Percentiles rank a stretch among this genome's conserved stretches.
phyloP scores from a whole-genome alignment of 1,284 basidiomycete species.

The Meira nashicola region DNA sequence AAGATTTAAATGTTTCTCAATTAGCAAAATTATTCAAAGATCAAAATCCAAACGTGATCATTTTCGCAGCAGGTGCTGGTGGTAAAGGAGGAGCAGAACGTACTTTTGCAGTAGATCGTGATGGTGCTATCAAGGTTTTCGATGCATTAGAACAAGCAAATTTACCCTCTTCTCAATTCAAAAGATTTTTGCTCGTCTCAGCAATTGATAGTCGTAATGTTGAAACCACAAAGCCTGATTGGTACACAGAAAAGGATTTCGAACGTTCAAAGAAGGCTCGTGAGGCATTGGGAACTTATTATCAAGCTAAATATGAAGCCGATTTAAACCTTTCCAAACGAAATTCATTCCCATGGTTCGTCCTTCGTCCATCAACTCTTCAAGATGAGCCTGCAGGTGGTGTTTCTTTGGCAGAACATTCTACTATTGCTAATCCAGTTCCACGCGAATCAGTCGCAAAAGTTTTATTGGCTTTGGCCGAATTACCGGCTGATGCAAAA shows the following conservation, averaged over 20 bases:
- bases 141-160: conserved; percentile 62
- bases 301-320: conserved; percentile 58
- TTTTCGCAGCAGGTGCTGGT: conserved; percentile 68
- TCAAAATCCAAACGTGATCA: conserved; percentile 59
- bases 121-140: conserved; percentile 64
- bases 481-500: conserved; percentile 56
- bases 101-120: conserved; percentile 66
- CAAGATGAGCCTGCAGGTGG: conserved; percentile 55
- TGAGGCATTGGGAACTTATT: conserved; percentile 37
- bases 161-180: conserved; percentile 54
- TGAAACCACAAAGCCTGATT: conserved; percentile 51
- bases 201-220: conserved; percentile 64
- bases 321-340: conserved; percentile 65
- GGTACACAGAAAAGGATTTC: conserved; percentile 24
- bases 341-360: conserved; percentile 65
- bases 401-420: conserved; percentile 27
- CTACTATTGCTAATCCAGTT: conserved; percentile 21
- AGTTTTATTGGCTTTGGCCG: conserved; percentile 59
- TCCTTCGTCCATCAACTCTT: conserved; percentile 65
- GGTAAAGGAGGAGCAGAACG: conserved; percentile 64
- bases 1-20: conserved; percentile 58
- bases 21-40: conserved; percentile 60
- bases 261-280: conserved; percentile 54
- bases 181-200: conserved; percentile 62
- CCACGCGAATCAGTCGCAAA: conserved; percentile 64